Conservation (phyloP, 2,329 filamentous ascomycete genomes). For the Helminthosporium solani region DNA sequence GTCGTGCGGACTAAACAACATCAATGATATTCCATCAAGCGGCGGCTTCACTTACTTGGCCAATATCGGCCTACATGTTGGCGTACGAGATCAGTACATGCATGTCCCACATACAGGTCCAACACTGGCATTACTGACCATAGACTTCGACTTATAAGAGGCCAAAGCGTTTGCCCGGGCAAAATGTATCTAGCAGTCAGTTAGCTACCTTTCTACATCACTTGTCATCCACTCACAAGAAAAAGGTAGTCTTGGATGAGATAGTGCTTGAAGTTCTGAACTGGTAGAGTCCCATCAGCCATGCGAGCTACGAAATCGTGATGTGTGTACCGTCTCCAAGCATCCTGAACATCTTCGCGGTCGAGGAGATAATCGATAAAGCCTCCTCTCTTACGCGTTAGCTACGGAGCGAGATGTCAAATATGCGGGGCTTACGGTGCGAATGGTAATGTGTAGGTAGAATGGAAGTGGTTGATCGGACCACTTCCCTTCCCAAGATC, state of each 20-base stretch:
- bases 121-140: no score
- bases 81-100: no score
- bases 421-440: conserved; percentile 52
- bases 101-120: no score
- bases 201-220: conserved; percentile 9
- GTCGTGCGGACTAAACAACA: conserved; percentile 59
- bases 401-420: not conserved
- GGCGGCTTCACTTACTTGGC: conserved; percentile 53
- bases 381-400: conserved; percentile 52
- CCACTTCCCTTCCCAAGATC: conserved; percentile 67
- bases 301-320: conserved; percentile 81
- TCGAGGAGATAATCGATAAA: conserved; percentile 83
- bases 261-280: conserved; percentile 82
- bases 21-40: not conserved
- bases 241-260: conserved; percentile 92
- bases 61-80: conserved; percentile 73
- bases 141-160: conserved; percentile 76
- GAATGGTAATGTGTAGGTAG: conserved; percentile 67
- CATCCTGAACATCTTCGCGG: conserved; percentile 68
- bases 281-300: conserved; percentile 71
- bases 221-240: conserved; percentile 56
- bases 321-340: conserved; percentile 75
- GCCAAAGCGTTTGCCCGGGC: conserved; percentile 81
- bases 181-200: conserved; percentile 69
- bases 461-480: conserved; percentile 78